Conservation (phyloP, 2,329 filamentous ascomycete genomes). For the Sphaerulina vaccinii region DNA sequence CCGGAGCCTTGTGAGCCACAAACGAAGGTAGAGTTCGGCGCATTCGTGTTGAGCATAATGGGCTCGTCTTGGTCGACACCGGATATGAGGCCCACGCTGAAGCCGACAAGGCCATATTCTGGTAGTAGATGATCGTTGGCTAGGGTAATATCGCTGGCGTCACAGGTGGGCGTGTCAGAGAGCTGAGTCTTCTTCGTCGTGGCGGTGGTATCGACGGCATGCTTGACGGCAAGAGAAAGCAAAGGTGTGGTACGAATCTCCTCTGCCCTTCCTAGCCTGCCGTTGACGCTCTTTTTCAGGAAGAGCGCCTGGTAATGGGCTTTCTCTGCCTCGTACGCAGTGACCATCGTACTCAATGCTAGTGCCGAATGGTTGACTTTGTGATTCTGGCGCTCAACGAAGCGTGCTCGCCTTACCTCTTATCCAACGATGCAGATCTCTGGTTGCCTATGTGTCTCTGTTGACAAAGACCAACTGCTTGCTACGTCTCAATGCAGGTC, state of each 20-base stretch:
- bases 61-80: constrained; percentile 24
- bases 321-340: no score
- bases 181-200: neutral
- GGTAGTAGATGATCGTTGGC: constrained; percentile 9
- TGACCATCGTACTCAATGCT: no score
- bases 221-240: constrained; percentile 29
- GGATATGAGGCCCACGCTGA: constrained; percentile 19
- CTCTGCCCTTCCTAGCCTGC: constrained; percentile 6
- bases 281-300: neutral
- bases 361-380: no score
- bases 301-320: neutral
- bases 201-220: constrained; percentile 12
- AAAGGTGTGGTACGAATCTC: constrained; percentile 30
- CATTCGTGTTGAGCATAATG: constrained; percentile 54
- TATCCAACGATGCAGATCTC: no score
- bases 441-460: no score
- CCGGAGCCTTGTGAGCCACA: constrained; percentile 61
- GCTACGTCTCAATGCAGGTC: no score
- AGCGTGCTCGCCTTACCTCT: no score
- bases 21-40: constrained; percentile 60
- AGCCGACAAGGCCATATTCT: constrained; percentile 33
- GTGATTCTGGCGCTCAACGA: no score
- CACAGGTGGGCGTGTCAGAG: neutral
- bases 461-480: no score
- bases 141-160: neutral